A percentile compares a stretch with the other conserved stretches of the same genome.
phyloP scores from a whole-genome alignment of 768 basidiomycete genomes.

The Mycena belliarum region DNA sequence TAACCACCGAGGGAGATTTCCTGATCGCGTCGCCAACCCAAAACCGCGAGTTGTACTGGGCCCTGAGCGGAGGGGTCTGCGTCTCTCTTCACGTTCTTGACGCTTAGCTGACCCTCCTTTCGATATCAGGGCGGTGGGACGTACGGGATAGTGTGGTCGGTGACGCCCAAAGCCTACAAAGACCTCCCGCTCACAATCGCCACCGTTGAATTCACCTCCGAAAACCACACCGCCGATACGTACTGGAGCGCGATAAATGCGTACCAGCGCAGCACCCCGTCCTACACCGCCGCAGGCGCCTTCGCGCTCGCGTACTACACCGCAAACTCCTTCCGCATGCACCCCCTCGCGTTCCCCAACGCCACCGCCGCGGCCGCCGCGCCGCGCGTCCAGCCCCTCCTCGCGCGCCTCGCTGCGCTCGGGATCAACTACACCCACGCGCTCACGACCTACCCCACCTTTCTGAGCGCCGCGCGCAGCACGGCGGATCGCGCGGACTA shows the following conservation, averaged over 20 bases:
- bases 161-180: slow-evolving; percentile 12
- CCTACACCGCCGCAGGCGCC: neutral
- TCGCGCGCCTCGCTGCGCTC: neutral
- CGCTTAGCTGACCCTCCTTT: too few relatives aligned
- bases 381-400: neutral
- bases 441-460: neutral
- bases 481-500: neutral
- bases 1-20: slow-evolving; percentile 40
- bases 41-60: slow-evolving; percentile 43
- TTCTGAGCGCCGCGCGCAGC: neutral
- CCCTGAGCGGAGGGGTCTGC: slow-evolving; percentile 32
- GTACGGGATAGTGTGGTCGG: slow-evolving; percentile 19
- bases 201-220: neutral
- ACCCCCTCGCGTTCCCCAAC: neutral
- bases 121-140: slow-evolving; percentile 16
- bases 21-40: slow-evolving; percentile 32
- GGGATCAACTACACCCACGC: neutral
- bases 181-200: slow-evolving; percentile 5
- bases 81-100: neutral
- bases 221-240: neutral
- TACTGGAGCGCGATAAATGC: slow-evolving; percentile 5
- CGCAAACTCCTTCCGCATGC: neutral
- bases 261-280: neutral
- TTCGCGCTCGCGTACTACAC: neutral
- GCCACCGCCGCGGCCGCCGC: neutral